A percentile compares a stretch with the other conserved stretches of the same genome.
These are phyloP conservation scores for Triglochin maritima DNA, from an alignment of 106 monocot species.

Conservation along the genomic window DNA sequence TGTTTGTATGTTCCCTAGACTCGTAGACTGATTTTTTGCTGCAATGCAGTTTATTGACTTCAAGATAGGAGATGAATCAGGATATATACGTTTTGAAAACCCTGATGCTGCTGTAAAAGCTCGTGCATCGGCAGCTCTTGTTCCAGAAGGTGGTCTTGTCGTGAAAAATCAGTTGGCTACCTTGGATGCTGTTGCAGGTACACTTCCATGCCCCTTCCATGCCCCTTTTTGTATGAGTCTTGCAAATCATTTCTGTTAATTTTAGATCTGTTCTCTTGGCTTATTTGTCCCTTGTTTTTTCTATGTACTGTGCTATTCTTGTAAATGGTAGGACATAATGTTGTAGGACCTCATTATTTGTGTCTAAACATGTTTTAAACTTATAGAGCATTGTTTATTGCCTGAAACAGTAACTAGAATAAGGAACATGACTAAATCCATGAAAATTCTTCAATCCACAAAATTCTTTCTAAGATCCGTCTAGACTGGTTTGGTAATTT, in stretches of 20 bases:
- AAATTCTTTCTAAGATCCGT: neutral
- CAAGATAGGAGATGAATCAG: conserved; percentile 65
- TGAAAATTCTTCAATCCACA: no score
- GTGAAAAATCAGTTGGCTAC: conserved; percentile 54
- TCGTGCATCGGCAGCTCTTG: conserved; percentile 57
- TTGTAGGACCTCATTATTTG: no score
- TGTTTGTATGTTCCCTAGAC: neutral
- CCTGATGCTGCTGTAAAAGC: conserved; percentile 67
- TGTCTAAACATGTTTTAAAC: neutral
- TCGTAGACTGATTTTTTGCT: neutral
- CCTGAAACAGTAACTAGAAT: no score
- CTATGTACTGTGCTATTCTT: neutral
- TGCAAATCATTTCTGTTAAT: neutral
- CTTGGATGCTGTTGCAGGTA: conserved; percentile 75
- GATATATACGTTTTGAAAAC: conserved; percentile 77
- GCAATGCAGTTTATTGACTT: conserved; percentile 59
- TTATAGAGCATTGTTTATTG: neutral
- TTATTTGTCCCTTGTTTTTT: neutral
- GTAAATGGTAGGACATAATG: no score
- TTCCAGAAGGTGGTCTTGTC: conserved; percentile 49
- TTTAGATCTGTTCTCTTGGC: neutral
- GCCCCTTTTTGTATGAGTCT: neutral
- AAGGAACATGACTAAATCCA: no score
- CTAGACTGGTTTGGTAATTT: neutral
- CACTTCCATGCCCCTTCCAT: neutral